Base-by-base conservation (phyloP, 768 basidiomycete genomes). In the Amanita subjunquillea region DNA sequence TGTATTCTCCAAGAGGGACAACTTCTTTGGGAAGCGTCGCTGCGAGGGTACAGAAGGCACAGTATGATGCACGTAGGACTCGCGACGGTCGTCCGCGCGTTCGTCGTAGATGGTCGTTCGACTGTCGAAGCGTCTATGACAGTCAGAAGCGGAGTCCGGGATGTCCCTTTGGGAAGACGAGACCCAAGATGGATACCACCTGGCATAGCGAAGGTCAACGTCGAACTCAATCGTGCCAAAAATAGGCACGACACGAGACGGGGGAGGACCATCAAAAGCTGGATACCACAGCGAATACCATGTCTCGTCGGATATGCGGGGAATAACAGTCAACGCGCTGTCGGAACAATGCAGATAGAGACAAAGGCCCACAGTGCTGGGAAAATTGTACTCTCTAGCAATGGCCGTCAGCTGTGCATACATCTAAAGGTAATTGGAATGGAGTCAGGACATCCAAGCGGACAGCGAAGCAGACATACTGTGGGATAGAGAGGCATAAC, bases 171-270 rank as follows among this genome's bases (percentile, higher is more conserved):
- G 66, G 51, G 76, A 63, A n/a, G 75, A 71, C 1, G 75, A 70
- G 20, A 82, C 55, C 87, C 88, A 95, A 0, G 80, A 68, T 15
- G 79, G 69, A 59, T 82, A 87, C 91, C 91, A 94, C 27, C 79
- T 75, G 15, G 91, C 91, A 55, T 80, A 77, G 34, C 72, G 70
- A 43, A 78, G 55, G 67, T 94, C 91, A 43, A 94, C 77, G 66
- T 94, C 91, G 63, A 94, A 92, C 66, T 94, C 91, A 27, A 95
- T 76, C 27, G 77, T 82, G 4, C 88, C 92, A 41, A 79, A 74
- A 53, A 94, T 83, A 0, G 87, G 83, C 17, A 77, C 61, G 48
- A 70, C 72, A 22, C 64, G 63, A 23, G 62, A 57, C 54, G 69
- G 55, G 40, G 61, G 56, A 3, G 65, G 54, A 37, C 72, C 57